phyloP scores from a whole-genome alignment of 169 alveolate species.

The Cryptosporidium andersoni region DNA sequence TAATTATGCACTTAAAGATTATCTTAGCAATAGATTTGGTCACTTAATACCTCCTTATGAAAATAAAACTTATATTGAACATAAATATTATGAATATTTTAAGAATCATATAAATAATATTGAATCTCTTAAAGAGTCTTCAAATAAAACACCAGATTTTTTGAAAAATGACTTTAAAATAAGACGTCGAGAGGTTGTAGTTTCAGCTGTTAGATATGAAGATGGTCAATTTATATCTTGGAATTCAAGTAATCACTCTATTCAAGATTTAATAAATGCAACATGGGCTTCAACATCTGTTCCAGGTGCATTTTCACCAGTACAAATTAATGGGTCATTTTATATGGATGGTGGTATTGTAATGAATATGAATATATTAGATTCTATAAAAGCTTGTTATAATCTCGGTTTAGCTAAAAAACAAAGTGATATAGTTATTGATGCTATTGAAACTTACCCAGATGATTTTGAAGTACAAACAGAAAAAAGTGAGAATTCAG shows the following conservation, averaged over 20 bases:
- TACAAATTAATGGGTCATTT: slow-evolving; percentile 50
- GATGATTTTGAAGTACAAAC: slow-evolving; percentile 15
- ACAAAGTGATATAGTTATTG: slow-evolving; percentile 66
- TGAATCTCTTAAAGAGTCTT: neutral
- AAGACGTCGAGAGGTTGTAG: slow-evolving; percentile 51
- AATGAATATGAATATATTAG: slow-evolving; percentile 62
- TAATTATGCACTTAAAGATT: slow-evolving; percentile 22
- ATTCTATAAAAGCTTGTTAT: slow-evolving; percentile 65
- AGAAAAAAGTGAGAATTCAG: neutral
- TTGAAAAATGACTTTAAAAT: slow-evolving; percentile 6
- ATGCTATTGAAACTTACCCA: slow-evolving; percentile 63
- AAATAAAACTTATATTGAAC: slow-evolving; percentile 32
- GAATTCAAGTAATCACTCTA: slow-evolving; percentile 42
- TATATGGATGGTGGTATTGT: slow-evolving; percentile 66
- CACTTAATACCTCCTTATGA: slow-evolving; percentile 43
- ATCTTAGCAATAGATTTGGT: slow-evolving; percentile 53
- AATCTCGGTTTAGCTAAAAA: slow-evolving; percentile 44
- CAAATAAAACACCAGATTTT: no score
- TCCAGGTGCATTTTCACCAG: slow-evolving; percentile 70
- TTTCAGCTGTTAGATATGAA: slow-evolving; percentile 67
- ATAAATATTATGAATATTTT: slow-evolving; percentile 2
- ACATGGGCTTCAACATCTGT: slow-evolving; percentile 66
- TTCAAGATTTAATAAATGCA: slow-evolving; percentile 53
- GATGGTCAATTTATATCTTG: slow-evolving; percentile 62
- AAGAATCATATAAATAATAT: neutral